Conservation (phyloP, 164 flowering plant species). For the Kingdonia uniflora region DNA sequence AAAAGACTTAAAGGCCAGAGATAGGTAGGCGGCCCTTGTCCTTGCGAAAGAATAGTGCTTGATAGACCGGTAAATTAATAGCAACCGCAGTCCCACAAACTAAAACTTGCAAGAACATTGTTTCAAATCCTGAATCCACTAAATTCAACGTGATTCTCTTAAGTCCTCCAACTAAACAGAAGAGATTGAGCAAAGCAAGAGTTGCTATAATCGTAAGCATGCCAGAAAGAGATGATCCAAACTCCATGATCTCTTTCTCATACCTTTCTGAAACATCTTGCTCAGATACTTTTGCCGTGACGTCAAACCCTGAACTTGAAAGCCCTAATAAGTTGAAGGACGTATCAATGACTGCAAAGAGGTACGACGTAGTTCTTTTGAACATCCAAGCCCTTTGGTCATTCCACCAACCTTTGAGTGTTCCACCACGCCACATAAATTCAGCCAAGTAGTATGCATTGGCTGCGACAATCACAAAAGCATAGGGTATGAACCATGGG, state of each 20-base stretch:
- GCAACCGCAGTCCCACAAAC: slow-evolving; percentile 33
- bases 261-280: slow-evolving; percentile 39
- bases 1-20: slow-evolving; percentile 30
- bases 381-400: slow-evolving; percentile 66
- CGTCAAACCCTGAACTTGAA: slow-evolving; percentile 26
- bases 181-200: slow-evolving; percentile 45
- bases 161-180: slow-evolving; percentile 27
- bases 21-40: slow-evolving; percentile 61
- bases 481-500: slow-evolving; percentile 57
- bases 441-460: slow-evolving; percentile 27
- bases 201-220: slow-evolving; percentile 47
- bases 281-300: slow-evolving; percentile 47
- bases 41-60: slow-evolving; percentile 49
- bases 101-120: slow-evolving; percentile 32
- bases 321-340: slow-evolving; percentile 28
- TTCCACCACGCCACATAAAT: slow-evolving; percentile 37
- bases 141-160: slow-evolving; percentile 10
- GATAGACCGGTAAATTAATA: slow-evolving; percentile 46
- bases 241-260: slow-evolving; percentile 50
- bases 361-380: slow-evolving; percentile 44
- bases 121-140: not conserved
- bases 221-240: slow-evolving; percentile 35
- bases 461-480: slow-evolving; percentile 26
- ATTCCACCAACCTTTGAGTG: slow-evolving; percentile 63
- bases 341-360: slow-evolving; percentile 41